These are phyloP conservation scores for Sonneratia caseolaris DNA, from an alignment of 345 rosid species.

Conservation along the genomic window DNA sequence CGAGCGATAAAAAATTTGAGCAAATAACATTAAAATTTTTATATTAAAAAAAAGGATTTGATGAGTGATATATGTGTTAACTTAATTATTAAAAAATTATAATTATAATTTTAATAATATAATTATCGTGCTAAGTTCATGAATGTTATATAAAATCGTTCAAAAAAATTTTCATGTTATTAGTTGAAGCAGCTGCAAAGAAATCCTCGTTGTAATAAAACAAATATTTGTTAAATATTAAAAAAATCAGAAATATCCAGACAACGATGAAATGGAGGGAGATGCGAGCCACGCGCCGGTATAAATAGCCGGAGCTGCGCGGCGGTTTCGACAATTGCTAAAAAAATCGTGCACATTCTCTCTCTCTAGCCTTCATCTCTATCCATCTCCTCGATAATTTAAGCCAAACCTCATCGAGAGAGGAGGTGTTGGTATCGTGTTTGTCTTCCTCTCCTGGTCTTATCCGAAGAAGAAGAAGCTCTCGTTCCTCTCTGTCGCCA, in stretches of 20 bases:
- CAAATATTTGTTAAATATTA: background rate
- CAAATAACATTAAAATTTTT: too few species aligned
- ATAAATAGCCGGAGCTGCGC: slow-evolving; percentile 4
- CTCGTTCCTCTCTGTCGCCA: background rate
- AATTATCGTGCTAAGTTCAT: too few species aligned
- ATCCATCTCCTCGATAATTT: background rate
- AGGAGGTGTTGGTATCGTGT: background rate
- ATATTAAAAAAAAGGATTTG: too few species aligned
- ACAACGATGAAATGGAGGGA: background rate
- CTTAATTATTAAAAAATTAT: too few species aligned
- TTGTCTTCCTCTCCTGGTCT: background rate
- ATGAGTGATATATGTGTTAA: too few species aligned
- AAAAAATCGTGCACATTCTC: background rate
- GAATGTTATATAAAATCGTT: too few species aligned
- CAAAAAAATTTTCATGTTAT: too few species aligned
- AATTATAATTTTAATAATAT: too few species aligned
- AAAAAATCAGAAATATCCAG: background rate
- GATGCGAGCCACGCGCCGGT: slow-evolving; percentile 1
- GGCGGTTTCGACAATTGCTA: background rate
- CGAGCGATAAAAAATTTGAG: too few species aligned
- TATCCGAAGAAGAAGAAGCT: background rate
- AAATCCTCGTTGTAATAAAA: background rate
- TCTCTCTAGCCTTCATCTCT: background rate
- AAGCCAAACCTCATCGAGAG: background rate
- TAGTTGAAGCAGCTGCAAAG: too few species aligned